Percentiles rank a stretch among this genome's conserved stretches.
phyloP scores from a whole-genome alignment of 345 rosid genomes.

The Murraya koenigii region DNA sequence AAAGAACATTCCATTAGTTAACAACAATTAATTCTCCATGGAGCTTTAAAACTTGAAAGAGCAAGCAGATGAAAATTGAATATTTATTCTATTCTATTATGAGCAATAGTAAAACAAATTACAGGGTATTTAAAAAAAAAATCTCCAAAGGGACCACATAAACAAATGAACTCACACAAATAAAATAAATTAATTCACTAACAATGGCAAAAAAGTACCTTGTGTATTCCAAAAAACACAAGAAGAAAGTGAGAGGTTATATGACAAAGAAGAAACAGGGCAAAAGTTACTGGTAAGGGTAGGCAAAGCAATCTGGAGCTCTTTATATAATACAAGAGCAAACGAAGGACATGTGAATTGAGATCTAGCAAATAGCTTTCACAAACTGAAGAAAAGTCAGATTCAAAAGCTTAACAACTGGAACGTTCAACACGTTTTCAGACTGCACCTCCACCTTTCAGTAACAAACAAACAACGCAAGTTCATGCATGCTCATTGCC shows the following conservation, averaged over 20 bases:
- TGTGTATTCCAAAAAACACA: background rate
- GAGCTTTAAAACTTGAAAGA: too few relatives aligned
- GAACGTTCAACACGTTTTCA: constrained; percentile 32
- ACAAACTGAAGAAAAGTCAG: constrained; percentile 28
- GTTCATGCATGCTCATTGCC: background rate
- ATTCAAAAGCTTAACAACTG: background rate
- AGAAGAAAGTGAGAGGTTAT: background rate
- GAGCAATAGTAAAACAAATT: too few relatives aligned
- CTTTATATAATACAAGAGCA: constrained; percentile 14
- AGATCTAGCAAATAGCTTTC: constrained; percentile 18
- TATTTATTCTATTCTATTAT: background rate
- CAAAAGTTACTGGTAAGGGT: background rate
- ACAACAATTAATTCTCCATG: background rate
- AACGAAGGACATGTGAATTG: background rate
- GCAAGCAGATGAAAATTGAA: background rate
- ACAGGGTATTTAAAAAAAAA: background rate
- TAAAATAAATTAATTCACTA: background rate
- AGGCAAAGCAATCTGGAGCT: background rate
- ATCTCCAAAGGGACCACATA: background rate
- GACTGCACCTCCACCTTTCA: constrained; percentile 13
- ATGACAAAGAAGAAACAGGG: background rate
- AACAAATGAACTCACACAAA: background rate
- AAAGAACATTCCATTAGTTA: background rate
- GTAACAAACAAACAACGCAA: constrained; percentile 22
- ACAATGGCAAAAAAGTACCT: background rate